Percentiles rank a stretch among this genome's conserved stretches.
These are phyloP conservation scores for Rachicladosporium sp. DNA, from an alignment of 2,329 filamentous ascomycete species.

Conservation along the genomic window DNA sequence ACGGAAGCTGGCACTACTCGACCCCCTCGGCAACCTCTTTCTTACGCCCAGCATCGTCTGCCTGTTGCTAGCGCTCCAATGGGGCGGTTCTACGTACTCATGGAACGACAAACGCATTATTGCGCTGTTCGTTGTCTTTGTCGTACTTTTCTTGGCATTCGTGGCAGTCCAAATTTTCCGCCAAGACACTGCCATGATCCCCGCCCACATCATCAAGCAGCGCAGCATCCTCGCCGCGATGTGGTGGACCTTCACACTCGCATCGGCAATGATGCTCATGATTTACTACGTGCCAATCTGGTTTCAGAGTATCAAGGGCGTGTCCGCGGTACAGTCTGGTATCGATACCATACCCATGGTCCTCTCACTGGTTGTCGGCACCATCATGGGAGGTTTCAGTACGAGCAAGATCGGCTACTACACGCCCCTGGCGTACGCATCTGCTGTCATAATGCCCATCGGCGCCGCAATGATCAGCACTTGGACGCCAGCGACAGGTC, in stretches of 20 bases:
- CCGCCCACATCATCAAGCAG: constrained; percentile 33
- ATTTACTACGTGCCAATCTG: constrained; percentile 35
- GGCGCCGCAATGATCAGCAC: constrained; percentile 34
- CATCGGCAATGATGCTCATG: constrained; percentile 31
- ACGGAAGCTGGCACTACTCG: constrained; percentile 33
- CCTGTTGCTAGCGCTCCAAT: constrained; percentile 35
- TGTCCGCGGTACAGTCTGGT: constrained; percentile 32
- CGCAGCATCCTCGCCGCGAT: constrained; percentile 29
- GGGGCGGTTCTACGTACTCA: constrained; percentile 34
- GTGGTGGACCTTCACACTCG: constrained; percentile 29
- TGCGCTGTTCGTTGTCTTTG: constrained; percentile 33
- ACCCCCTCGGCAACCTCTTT: constrained; percentile 29
- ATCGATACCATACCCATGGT: constrained; percentile 37
- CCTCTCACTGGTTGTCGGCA: constrained; percentile 31
- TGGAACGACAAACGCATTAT: constrained; percentile 36
- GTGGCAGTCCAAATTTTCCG: constrained; percentile 31
- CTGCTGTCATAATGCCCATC: constrained; percentile 29
- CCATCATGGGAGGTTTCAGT: constrained; percentile 25
- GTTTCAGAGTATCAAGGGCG: constrained; percentile 38
- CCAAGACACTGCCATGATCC: constrained; percentile 30
- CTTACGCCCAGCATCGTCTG: constrained; percentile 28
- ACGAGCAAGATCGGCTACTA: constrained; percentile 33
- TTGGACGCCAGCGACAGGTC: constrained; percentile 24
- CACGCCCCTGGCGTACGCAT: constrained; percentile 31
- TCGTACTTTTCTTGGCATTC: constrained; percentile 29